Evolutionary conservation across 331 rosid species (phyloP).

Genomic region (Acacia pycnantha): DNA sequence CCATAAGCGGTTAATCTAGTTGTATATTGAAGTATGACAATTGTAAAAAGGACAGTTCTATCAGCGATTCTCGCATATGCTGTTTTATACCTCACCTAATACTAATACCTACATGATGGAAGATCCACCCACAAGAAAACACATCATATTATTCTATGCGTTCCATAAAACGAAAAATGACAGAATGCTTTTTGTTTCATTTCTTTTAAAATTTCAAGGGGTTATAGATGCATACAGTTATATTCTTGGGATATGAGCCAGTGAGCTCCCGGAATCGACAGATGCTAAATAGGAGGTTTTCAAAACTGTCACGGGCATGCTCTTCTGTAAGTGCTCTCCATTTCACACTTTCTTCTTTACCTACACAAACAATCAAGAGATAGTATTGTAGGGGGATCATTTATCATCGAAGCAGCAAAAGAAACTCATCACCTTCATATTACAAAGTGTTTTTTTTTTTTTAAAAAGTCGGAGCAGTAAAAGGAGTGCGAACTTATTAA

Average conservation of each 20-base stretch:
- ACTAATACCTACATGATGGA: too few relatives aligned
- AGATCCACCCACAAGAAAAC: background rate
- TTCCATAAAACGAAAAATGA: background rate
- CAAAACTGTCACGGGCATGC: slow-evolving; percentile 97
- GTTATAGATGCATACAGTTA: slow-evolving; percentile 44
- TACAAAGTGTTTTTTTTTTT: background rate
- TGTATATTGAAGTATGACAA: background rate
- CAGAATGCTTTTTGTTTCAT: too few relatives aligned
- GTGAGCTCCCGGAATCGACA: slow-evolving; percentile 95
- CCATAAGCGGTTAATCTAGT: background rate
- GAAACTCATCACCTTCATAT: background rate
- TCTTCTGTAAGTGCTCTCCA: slow-evolving; percentile 92
- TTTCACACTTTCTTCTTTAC: slow-evolving; percentile 61
- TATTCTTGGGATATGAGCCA: slow-evolving; percentile 75
- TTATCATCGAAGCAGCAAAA: background rate
- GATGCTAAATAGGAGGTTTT: slow-evolving; percentile 88
- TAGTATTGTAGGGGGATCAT: background rate
- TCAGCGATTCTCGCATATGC: background rate
- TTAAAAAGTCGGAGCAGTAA: background rate
- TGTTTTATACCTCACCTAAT: background rate
- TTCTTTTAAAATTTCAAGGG: background rate
- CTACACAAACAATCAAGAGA: slow-evolving; percentile 39
- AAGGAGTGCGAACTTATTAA: background rate
- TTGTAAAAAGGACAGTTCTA: too few relatives aligned
- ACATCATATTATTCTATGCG: background rate